These are phyloP conservation scores for Naematelia encephala DNA, from an alignment of 768 basidiomycete genomes.

Conservation along the genomic window DNA sequence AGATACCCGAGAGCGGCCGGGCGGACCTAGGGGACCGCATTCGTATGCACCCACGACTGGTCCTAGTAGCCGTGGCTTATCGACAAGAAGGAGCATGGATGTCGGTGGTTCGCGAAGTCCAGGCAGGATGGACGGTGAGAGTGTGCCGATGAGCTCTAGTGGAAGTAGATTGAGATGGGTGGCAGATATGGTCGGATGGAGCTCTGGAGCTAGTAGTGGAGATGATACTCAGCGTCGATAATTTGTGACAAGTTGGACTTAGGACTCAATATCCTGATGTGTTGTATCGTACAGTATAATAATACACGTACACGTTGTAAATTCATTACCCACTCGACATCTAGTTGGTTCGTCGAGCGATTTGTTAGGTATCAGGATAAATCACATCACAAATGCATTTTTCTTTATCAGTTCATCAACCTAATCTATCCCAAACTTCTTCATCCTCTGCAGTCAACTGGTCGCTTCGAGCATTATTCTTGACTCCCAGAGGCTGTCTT, in stretches of 20 bases:
- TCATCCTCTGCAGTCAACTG: conserved; percentile 39
- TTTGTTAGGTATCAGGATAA: no score
- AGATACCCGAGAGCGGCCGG: not conserved
- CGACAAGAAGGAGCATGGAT: not conserved
- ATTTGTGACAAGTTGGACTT: not conserved
- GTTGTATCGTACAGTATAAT: not conserved
- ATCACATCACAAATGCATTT: no score
- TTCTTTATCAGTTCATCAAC: conserved; percentile 12
- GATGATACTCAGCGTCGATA: not conserved
- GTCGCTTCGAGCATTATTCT: conserved; percentile 36
- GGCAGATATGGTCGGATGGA: conserved; percentile 22
- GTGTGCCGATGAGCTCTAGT: not conserved
- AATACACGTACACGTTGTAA: no score
- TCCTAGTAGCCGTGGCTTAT: no score
- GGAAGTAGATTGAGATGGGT: conserved; percentile 16
- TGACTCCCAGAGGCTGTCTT: conserved; percentile 19
- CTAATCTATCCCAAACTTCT: conserved; percentile 48
- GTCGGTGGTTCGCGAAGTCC: conserved; percentile 1
- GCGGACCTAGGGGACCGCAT: conserved; percentile 5
- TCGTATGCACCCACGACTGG: no score
- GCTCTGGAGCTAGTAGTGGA: not conserved
- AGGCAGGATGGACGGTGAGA: not conserved
- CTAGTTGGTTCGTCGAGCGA: no score
- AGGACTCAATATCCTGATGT: not conserved
- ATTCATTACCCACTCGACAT: no score